Percentiles rank a stretch among this genome's conserved stretches.
Conservation (phyloP, 148 eudicot species). For the Fagopyrum tataricum region DNA sequence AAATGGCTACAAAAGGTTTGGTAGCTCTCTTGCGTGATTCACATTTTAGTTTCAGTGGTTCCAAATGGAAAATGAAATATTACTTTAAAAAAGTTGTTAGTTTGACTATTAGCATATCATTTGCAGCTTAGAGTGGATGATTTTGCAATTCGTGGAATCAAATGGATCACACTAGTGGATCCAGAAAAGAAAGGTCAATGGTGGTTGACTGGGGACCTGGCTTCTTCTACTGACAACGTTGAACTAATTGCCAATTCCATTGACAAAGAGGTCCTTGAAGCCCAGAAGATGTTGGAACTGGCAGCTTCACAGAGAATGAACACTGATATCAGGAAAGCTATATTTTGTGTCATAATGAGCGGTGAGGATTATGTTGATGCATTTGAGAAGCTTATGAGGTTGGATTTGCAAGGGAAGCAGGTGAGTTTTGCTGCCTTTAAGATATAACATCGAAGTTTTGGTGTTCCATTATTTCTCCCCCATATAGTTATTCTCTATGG, state of each 20-base stretch:
- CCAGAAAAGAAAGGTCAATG: slow-evolving; percentile 86
- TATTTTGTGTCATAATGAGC: slow-evolving; percentile 90
- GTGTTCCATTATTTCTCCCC: neutral
- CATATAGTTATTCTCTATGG: neutral
- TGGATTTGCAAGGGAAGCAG: slow-evolving; percentile 92
- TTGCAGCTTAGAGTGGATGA: slow-evolving; percentile 69
- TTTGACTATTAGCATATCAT: neutral
- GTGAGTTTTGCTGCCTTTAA: slow-evolving; percentile 17
- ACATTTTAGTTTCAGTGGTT: neutral
- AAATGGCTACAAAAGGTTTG: slow-evolving; percentile 94
- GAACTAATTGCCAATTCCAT: slow-evolving; percentile 60
- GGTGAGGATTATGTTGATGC: slow-evolving; percentile 93
- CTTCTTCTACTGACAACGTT: slow-evolving; percentile 28
- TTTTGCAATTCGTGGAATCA: slow-evolving; percentile 57
- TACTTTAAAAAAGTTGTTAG: neutral
- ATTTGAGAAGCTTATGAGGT: slow-evolving; percentile 80
- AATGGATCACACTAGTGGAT: slow-evolving; percentile 86
- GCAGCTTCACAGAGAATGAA: slow-evolving; percentile 91
- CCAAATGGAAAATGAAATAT: neutral
- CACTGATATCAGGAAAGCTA: slow-evolving; percentile 86
- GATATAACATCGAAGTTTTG: slow-evolving; percentile 1
- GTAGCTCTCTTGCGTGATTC: neutral
- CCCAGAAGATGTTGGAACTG: slow-evolving; percentile 79
- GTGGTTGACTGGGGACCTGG: slow-evolving; percentile 77
- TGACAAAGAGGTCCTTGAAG: slow-evolving; percentile 66